phyloP scores from a whole-genome alignment of 2,329 filamentous ascomycete genomes.

The Aspergillus fumigatiaffinis region DNA sequence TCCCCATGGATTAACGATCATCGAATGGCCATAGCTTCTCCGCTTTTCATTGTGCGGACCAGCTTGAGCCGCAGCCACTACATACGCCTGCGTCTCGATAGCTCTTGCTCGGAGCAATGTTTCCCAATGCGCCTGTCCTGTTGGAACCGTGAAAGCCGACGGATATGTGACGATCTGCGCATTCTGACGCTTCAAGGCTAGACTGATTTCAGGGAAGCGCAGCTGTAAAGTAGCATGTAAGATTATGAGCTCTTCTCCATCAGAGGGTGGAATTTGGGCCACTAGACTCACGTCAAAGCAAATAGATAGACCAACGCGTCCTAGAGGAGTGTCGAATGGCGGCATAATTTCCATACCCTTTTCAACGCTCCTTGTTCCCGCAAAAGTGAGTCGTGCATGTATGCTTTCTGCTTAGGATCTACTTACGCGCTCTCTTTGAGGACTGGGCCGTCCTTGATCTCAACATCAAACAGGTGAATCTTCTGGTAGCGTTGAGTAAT shows the following conservation, averaged over 20 bases:
- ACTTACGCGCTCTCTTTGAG: slow-evolving; percentile 58
- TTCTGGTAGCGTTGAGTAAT: slow-evolving; percentile 74
- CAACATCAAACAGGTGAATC: slow-evolving; percentile 80
- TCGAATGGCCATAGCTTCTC: slow-evolving; percentile 77
- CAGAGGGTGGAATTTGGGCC: background rate
- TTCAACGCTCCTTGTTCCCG: slow-evolving; percentile 56
- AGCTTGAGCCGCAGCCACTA: slow-evolving; percentile 79
- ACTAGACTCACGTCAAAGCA: slow-evolving; percentile 69
- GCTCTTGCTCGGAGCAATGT: slow-evolving; percentile 72
- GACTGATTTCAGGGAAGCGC: slow-evolving; percentile 71
- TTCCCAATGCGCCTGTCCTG: slow-evolving; percentile 83
- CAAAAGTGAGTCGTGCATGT: background rate
- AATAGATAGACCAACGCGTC: slow-evolving; percentile 73
- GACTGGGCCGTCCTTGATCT: slow-evolving; percentile 53
- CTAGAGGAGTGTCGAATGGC: slow-evolving; percentile 70
- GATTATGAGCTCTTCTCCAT: background rate
- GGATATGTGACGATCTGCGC: slow-evolving; percentile 82
- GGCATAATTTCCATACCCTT: slow-evolving; percentile 59
- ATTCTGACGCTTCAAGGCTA: slow-evolving; percentile 61
- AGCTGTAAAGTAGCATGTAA: slow-evolving; percentile 42
- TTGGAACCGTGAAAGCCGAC: slow-evolving; percentile 84
- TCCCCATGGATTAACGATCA: slow-evolving; percentile 87
- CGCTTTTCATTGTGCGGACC: slow-evolving; percentile 72
- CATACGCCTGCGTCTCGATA: slow-evolving; percentile 84
- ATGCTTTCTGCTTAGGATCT: background rate